Base-by-base conservation (phyloP, 139 green algal species). In the Astrephomene gubernaculifera region DNA sequence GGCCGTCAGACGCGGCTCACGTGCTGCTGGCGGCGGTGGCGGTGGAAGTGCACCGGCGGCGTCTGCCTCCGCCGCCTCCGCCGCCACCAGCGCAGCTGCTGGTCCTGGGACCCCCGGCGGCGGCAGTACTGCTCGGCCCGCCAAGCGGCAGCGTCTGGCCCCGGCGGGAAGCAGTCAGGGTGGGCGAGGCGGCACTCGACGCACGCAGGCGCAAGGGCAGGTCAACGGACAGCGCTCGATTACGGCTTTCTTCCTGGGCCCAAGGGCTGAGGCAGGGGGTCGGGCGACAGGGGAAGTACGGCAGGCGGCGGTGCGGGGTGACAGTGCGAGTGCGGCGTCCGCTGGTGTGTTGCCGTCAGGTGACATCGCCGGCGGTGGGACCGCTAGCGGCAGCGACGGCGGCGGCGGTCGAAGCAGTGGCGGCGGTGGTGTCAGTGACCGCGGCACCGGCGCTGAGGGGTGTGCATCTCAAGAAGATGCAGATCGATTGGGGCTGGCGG, bases 201-300 rank as follows among this genome's bases (percentile, higher is more conserved):
- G n/a, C n/a, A n/a, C n/a, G n/a, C n/a, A n/a, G n/a, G n/a, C n/a
- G n/a, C n/a, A n/a, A n/a, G n/a, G n/a, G n/a, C n/a, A n/a, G n/a
- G n/a, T n/a, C n/a, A n/a, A n/a, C 1, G 63, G 65, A 4, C 73
- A 87, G 71, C 63, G 54, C 8, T 72, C 60, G 8, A 87, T 79
- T 49, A 61, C 69, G 43, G 80, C 82, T 29, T 87, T 87, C 82
- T 87, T 87, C 19, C n/a, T n/a, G 82, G 10, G 6, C 72, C 68
- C 2, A n/a, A 19, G 6, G 35, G 65, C 65, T 4, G 65, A 27
- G 8, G 65, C 4, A 71, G 25, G 63, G 31, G 63, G 63, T 14
- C 27, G 29, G 38, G 25, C n/a, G n/a, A 5, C n/a, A 6, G 63
- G 39, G 65, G 25, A 12, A 73, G 17, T 33, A 21, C 17, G 38